Evolutionary conservation across 768 basidiomycete species (phyloP).

Genomic region (Boletus barrowsii): DNA sequence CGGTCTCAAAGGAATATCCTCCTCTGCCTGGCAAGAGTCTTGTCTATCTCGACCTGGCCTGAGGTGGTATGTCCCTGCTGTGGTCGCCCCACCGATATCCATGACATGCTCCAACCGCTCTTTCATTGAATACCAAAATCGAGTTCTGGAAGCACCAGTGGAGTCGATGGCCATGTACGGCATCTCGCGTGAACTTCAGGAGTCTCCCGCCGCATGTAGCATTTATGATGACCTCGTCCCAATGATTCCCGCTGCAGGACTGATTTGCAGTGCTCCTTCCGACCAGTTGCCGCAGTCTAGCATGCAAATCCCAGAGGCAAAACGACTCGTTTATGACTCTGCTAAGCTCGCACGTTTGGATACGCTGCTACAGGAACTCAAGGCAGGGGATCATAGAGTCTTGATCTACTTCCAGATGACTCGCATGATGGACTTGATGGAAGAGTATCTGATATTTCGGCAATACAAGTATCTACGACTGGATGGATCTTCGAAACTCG

Average conservation of each 20-base stretch:
- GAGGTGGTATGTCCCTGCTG: constrained; percentile 84
- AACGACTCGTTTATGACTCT: constrained; percentile 93
- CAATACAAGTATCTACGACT: constrained; percentile 93
- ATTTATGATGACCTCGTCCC: constrained; percentile 52
- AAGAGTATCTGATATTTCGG: constrained; percentile 95
- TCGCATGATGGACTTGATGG: constrained; percentile 98
- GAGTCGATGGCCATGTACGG: constrained; percentile 83
- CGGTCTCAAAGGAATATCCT: constrained; percentile 58
- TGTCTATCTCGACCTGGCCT: constrained; percentile 77
- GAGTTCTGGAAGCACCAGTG: constrained; percentile 61
- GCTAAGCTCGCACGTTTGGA: constrained; percentile 94
- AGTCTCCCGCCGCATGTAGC: constrained; percentile 51
- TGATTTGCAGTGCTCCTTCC: constrained; percentile 61
- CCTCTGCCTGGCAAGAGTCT: constrained; percentile 64
- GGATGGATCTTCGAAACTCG: constrained; percentile 91
- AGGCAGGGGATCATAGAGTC: constrained; percentile 89
- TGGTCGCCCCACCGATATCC: constrained; percentile 78
- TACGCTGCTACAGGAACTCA: constrained; percentile 84
- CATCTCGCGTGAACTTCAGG: constrained; percentile 61
- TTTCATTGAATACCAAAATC: constrained; percentile 69
- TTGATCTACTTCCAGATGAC: constrained; percentile 99
- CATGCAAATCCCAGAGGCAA: constrained; percentile 93
- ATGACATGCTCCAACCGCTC: constrained; percentile 72
- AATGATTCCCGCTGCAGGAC: constrained; percentile 60
- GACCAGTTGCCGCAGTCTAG: constrained; percentile 77